These are phyloP conservation scores for Lophiostoma macrostomum DNA, from an alignment of 495 filamentous ascomycete genomes.

Conservation along the genomic window DNA sequence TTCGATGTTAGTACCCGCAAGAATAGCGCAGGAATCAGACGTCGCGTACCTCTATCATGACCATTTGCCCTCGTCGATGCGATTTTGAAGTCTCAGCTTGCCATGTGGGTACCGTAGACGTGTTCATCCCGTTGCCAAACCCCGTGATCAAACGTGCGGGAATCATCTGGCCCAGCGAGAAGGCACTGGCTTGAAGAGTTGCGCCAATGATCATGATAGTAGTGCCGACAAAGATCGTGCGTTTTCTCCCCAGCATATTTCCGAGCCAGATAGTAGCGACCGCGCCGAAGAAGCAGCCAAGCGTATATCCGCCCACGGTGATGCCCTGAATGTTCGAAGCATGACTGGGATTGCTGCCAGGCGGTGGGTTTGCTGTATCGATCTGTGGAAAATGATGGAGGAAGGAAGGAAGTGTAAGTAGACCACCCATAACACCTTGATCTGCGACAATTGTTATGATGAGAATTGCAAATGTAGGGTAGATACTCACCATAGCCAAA, in stretches of 20 bases:
- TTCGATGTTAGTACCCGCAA: not conserved
- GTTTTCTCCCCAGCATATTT: slow-evolving; percentile 65
- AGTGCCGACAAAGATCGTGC: slow-evolving; percentile 68
- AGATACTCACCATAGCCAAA: slow-evolving; percentile 36
- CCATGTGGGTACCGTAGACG: slow-evolving; percentile 43
- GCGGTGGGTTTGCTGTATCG: slow-evolving; percentile 31
- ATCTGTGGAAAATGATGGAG: slow-evolving; percentile 37
- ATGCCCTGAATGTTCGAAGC: slow-evolving; percentile 44
- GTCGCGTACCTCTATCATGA: slow-evolving; percentile 39
- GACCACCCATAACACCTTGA: slow-evolving; percentile 39
- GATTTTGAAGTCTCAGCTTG: slow-evolving; percentile 39
- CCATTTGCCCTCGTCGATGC: slow-evolving; percentile 40
- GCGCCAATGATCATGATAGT: slow-evolving; percentile 72
- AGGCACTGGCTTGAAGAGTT: slow-evolving; percentile 61
- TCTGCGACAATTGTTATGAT: slow-evolving; percentile 11
- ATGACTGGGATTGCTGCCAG: slow-evolving; percentile 27
- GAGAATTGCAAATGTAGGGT: not conserved
- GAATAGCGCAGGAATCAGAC: slow-evolving; percentile 28
- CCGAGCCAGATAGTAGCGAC: slow-evolving; percentile 68
- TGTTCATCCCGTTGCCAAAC: slow-evolving; percentile 61
- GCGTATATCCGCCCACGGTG: slow-evolving; percentile 63
- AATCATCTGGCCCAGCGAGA: slow-evolving; percentile 60
- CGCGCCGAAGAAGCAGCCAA: slow-evolving; percentile 72
- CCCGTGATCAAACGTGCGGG: slow-evolving; percentile 64
- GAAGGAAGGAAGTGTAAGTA: slow-evolving; percentile 36